phyloP scores from a whole-genome alignment of 768 basidiomycete species.

The Mycena latifolia region DNA sequence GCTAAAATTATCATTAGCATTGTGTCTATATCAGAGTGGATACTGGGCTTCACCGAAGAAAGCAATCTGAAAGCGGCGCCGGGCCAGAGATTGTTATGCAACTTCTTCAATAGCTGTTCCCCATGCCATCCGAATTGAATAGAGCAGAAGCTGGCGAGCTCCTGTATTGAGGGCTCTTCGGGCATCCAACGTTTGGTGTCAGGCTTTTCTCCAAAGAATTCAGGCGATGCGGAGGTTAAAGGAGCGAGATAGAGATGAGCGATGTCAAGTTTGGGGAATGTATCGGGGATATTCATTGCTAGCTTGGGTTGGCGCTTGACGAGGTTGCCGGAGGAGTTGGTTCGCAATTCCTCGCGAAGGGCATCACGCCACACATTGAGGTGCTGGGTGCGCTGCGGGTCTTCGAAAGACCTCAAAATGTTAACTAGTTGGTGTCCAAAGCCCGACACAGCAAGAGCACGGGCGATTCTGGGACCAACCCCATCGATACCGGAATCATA shows the following conservation, averaged over 20 bases:
- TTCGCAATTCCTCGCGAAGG: neutral
- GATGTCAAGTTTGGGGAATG: neutral
- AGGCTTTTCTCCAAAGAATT: neutral
- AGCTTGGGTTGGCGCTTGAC: neutral
- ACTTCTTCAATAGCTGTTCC: neutral
- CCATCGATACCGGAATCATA: neutral
- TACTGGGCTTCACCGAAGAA: neutral
- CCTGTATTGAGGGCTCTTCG: neutral
- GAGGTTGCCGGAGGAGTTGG: neutral
- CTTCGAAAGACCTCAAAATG: no score
- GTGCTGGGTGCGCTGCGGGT: no score
- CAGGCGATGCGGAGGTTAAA: neutral
- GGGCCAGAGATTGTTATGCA: conserved; percentile 12
- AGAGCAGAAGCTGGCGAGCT: neutral
- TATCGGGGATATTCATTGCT: neutral
- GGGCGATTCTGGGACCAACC: neutral
- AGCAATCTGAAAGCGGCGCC: conserved; percentile 1
- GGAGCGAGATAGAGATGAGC: neutral
- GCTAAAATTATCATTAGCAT: no score
- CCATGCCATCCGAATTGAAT: neutral
- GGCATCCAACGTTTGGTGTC: neutral
- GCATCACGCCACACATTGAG: no score
- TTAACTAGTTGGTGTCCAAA: no score
- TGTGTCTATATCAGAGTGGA: no score
- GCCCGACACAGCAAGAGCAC: neutral